phyloP scores from a whole-genome alignment of 352 stramenopile genomes.

The Globisporangium heterothallicum region DNA sequence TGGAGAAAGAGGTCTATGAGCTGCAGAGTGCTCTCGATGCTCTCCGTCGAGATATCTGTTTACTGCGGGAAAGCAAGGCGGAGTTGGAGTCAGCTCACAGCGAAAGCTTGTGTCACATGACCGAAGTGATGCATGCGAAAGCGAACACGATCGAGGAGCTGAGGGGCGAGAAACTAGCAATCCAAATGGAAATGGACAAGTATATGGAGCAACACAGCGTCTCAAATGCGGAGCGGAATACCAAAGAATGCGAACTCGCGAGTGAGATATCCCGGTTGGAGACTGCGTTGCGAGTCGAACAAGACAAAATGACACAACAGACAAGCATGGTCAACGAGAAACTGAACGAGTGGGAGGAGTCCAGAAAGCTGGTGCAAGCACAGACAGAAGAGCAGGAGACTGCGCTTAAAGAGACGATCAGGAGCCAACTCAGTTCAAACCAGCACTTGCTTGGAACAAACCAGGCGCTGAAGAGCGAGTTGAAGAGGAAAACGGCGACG shows the following conservation, averaged over 20 bases:
- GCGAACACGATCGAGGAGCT: slow-evolving; percentile 25
- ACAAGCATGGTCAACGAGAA: neutral
- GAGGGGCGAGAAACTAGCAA: slow-evolving; percentile 14
- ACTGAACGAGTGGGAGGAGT: slow-evolving; percentile 12
- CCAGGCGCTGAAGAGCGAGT: slow-evolving; percentile 29
- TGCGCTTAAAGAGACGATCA: slow-evolving; percentile 29
- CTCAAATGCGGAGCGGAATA: slow-evolving; percentile 26
- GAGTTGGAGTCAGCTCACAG: slow-evolving; percentile 13
- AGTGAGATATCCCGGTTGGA: neutral
- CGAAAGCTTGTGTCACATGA: slow-evolving; percentile 28
- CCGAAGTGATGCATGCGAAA: slow-evolving; percentile 33
- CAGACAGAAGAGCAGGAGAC: slow-evolving; percentile 26
- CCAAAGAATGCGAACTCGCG: slow-evolving; percentile 14
- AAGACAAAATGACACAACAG: neutral
- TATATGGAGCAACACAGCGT: slow-evolving; percentile 23
- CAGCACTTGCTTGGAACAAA: slow-evolving; percentile 32
- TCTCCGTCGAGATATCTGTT: neutral
- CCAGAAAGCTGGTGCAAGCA: slow-evolving; percentile 13
- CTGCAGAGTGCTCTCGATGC: slow-evolving; percentile 1
- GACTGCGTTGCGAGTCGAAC: neutral
- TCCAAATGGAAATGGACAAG: slow-evolving; percentile 1
- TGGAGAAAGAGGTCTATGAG: slow-evolving; percentile 5
- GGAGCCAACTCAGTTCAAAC: slow-evolving; percentile 36
- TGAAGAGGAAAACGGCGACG: slow-evolving; percentile 17
- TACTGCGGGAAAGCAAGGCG: slow-evolving; percentile 8